Conservation (phyloP, 257 asterid genomes). For the Salvia hispanica region DNA sequence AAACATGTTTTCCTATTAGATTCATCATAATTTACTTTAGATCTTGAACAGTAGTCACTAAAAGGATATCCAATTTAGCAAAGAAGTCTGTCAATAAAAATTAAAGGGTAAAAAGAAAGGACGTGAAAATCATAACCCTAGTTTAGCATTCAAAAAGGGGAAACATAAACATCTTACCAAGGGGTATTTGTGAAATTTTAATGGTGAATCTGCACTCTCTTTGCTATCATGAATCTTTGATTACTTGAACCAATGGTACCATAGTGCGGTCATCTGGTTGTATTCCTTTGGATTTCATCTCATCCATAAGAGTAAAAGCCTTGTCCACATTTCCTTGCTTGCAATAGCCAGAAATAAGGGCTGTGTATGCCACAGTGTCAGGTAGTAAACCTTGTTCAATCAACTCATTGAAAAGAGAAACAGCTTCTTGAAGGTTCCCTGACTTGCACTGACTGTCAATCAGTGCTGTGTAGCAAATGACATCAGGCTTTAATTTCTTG, state of each 20-base stretch:
- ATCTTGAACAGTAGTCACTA: neutral
- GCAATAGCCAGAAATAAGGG: slow-evolving; percentile 70
- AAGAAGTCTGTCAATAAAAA: neutral
- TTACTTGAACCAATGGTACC: slow-evolving; percentile 26
- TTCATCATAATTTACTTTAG: slow-evolving; percentile 12
- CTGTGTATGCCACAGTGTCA: slow-evolving; percentile 61
- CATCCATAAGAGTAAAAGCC: slow-evolving; percentile 54
- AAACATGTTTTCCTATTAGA: neutral
- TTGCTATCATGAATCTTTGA: slow-evolving; percentile 40
- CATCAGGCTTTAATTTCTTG: slow-evolving; percentile 59
- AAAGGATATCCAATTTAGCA: neutral
- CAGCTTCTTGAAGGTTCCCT: slow-evolving; percentile 61
- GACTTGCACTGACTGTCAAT: slow-evolving; percentile 76
- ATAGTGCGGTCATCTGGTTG: slow-evolving; percentile 47
- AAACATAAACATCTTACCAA: slow-evolving; percentile 26
- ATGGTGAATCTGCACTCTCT: slow-evolving; percentile 36
- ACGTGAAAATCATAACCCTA: neutral
- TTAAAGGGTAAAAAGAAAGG: neutral
- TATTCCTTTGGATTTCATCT: slow-evolving; percentile 59
- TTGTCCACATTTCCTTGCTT: slow-evolving; percentile 52
- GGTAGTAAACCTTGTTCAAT: slow-evolving; percentile 66
- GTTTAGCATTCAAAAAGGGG: slow-evolving; percentile 3
- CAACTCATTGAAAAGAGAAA: slow-evolving; percentile 61
- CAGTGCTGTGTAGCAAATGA: slow-evolving; percentile 63
- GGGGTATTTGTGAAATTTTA: slow-evolving; percentile 22